phyloP scores from a whole-genome alignment of 1,284 basidiomycete species.

The Ustilago esculenta region DNA sequence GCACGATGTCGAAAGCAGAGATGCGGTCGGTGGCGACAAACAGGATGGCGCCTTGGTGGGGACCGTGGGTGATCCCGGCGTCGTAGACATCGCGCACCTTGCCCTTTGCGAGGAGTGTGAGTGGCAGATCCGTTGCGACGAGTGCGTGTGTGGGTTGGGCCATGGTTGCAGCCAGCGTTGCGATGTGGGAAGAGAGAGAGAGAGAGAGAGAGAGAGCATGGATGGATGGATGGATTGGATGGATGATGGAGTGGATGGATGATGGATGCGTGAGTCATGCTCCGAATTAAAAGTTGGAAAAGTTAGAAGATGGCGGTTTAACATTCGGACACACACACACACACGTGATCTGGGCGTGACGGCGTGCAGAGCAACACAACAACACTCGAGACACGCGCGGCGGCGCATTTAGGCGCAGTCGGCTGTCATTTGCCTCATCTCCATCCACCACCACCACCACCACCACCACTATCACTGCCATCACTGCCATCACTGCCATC shows the following conservation, averaged over 20 bases:
- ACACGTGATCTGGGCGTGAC: too few relatives aligned
- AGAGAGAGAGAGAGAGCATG: too few relatives aligned
- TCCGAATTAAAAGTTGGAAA: too few relatives aligned
- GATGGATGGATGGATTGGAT: background rate
- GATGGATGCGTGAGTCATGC: conserved; percentile 19
- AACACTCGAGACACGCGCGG: conserved; percentile 8
- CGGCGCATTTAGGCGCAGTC: background rate
- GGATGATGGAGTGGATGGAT: background rate
- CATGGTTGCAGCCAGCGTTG: too few relatives aligned
- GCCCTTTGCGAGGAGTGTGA: conserved; percentile 63
- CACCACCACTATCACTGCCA: too few relatives aligned
- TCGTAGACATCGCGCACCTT: conserved; percentile 67
- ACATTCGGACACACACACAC: too few relatives aligned
- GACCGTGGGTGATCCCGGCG: conserved; percentile 46
- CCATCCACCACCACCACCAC: conserved; percentile 1
- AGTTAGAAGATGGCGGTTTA: too few relatives aligned
- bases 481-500: too few relatives aligned
- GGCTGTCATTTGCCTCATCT: background rate
- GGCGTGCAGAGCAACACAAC: conserved; percentile 3
- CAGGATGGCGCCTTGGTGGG: conserved; percentile 69
- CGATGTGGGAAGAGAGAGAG: too few relatives aligned
- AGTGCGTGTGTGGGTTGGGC: conserved; percentile 22
- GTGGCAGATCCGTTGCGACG: conserved; percentile 57
- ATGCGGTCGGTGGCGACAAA: conserved; percentile 97
- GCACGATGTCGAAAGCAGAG: conserved; percentile 90